Conservation (phyloP, 1,284 basidiomycete species). For the Apiotrichum laibachii region DNA sequence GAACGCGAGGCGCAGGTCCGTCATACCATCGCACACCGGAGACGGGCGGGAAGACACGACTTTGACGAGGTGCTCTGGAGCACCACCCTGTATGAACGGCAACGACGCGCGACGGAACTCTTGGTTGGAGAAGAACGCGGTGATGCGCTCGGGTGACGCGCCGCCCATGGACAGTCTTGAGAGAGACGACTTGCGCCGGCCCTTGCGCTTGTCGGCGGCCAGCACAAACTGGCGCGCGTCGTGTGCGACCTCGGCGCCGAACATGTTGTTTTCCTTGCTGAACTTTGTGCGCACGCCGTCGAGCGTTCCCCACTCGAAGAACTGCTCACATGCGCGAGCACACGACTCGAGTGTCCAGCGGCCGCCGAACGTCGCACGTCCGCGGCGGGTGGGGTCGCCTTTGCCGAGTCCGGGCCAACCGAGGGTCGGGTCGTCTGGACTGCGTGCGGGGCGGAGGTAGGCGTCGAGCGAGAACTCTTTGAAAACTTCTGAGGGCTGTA, state of each 20-base stretch:
- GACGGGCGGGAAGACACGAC: conserved; percentile 36
- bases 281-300: conserved; percentile 54
- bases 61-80: conserved; percentile 30
- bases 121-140: conserved; percentile 18
- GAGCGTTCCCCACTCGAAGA: conserved; percentile 84
- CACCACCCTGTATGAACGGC: background rate
- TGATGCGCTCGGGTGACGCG: conserved; percentile 16
- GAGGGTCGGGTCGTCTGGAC: conserved; percentile 21
- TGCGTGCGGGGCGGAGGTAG: conserved; percentile 63
- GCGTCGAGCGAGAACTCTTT: conserved; percentile 66
- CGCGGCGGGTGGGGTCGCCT: conserved; percentile 25
- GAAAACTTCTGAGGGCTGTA: conserved; percentile 54
- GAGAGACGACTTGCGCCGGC: background rate
- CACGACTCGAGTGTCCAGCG: conserved; percentile 62
- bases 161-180: background rate
- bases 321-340: conserved; percentile 72
- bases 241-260: conserved; percentile 34
- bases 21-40: conserved; percentile 30
- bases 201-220: background rate
- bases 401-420: conserved; percentile 47
- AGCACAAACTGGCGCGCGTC: conserved; percentile 20
- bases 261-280: conserved; percentile 34
- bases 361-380: conserved; percentile 36
- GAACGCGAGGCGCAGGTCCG: conserved; percentile 43
- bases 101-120: background rate